Conservation (phyloP, 2,329 filamentous ascomycete genomes). For the Xylariaceae sp. region DNA sequence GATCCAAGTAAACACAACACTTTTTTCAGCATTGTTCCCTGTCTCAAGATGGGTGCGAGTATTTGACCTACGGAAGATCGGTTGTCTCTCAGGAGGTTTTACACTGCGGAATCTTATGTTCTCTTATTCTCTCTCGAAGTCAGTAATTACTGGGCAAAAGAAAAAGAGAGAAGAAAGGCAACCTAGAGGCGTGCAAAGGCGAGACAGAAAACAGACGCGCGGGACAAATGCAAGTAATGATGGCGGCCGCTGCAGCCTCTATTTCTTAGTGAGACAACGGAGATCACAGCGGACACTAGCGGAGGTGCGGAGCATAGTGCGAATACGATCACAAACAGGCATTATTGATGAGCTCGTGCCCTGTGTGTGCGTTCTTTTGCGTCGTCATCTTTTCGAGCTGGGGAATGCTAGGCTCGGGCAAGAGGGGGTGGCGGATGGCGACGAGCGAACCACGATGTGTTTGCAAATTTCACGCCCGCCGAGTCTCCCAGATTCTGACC, state of each 20-base stretch:
- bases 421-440: no score
- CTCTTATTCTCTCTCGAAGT: not conserved
- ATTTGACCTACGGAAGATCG: no score
- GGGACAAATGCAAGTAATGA: conserved; percentile 11
- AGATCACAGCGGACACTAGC: conserved; percentile 10
- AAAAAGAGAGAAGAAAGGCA: not conserved
- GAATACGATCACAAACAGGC: no score
- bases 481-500: no score
- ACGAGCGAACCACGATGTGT: no score
- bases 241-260: conserved; percentile 12
- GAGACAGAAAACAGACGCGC: not conserved
- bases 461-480: no score
- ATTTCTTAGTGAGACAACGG: conserved; percentile 17
- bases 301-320: no score
- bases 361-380: no score
- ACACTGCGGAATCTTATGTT: conserved; percentile 8
- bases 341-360: no score
- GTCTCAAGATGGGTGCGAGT: not conserved
- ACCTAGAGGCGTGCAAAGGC: not conserved
- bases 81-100: not conserved
- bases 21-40: conserved; percentile 1
- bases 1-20: not conserved
- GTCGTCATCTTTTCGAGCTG: no score
- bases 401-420: no score
- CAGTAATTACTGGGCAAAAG: not conserved